Evolutionary conservation across 2,329 filamentous ascomycete genomes (phyloP).

Genomic region (Sclerotinia minor): DNA sequence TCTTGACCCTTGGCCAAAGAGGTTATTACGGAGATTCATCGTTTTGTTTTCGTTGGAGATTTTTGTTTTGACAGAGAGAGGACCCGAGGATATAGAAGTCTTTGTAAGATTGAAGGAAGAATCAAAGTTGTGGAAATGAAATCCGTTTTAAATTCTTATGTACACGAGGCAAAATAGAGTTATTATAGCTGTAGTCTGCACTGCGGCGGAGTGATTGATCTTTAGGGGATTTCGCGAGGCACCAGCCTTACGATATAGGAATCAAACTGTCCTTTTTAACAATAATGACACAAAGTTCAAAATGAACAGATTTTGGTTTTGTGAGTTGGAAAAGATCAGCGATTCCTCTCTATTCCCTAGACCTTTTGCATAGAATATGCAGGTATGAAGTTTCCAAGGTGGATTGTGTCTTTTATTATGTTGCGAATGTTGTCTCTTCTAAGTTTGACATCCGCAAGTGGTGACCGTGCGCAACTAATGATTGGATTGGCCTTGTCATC

Average conservation of each 20-base stretch:
- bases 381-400: slow-evolving; percentile 36
- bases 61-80: neutral
- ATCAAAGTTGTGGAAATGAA: slow-evolving; percentile 5
- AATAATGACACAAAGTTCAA: slow-evolving; percentile 27
- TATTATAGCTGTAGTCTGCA: slow-evolving; percentile 9
- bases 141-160: slow-evolving; percentile 18
- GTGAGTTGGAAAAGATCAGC: slow-evolving; percentile 21
- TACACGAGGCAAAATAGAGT: slow-evolving; percentile 18
- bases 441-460: slow-evolving; percentile 37
- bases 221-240: slow-evolving; percentile 18
- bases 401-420: slow-evolving; percentile 34
- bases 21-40: slow-evolving; percentile 46
- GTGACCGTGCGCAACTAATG: slow-evolving; percentile 31
- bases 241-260: slow-evolving; percentile 16
- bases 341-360: neutral
- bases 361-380: slow-evolving; percentile 9
- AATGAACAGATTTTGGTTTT: slow-evolving; percentile 27
- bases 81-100: neutral
- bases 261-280: slow-evolving; percentile 23
- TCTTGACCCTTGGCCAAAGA: slow-evolving; percentile 47
- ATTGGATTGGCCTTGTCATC: slow-evolving; percentile 32
- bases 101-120: neutral
- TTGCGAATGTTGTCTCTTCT: slow-evolving; percentile 39
- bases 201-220: slow-evolving; percentile 19
- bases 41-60: slow-evolving; percentile 23